Percentiles rank a stretch among this genome's conserved stretches.
phyloP scores from a whole-genome alignment of 1,284 basidiomycete species.

The Pseudozyma tsukubaensis region DNA sequence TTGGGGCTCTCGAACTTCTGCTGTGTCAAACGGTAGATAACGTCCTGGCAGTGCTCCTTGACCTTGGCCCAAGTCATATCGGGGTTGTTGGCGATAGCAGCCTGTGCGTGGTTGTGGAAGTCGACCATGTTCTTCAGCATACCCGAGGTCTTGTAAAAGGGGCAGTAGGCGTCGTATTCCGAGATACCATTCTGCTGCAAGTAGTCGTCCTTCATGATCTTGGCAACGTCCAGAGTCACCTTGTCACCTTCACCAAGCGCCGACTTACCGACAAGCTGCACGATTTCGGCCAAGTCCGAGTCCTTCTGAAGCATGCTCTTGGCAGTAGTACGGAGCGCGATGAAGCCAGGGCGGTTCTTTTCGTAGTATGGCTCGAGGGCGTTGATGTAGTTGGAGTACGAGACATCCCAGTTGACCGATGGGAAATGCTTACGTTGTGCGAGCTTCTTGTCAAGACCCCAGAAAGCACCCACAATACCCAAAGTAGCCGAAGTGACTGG shows the following conservation, averaged over 20 bases:
- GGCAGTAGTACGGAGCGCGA: conserved; percentile 87
- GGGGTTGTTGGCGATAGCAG: conserved; percentile 77
- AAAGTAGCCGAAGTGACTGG: conserved; percentile 97
- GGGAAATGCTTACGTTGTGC: conserved; percentile 98
- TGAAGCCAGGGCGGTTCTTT: conserved; percentile 85
- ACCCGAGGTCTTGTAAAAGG: conserved; percentile 80
- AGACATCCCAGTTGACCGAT: conserved; percentile 98
- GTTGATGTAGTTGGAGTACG: conserved; percentile 98
- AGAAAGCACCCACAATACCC: conserved; percentile 97
- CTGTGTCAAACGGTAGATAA: conserved; percentile 95
- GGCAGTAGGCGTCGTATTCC: conserved; percentile 96
- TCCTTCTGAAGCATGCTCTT: conserved; percentile 99
- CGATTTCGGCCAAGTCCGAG: conserved; percentile 97
- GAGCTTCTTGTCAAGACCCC: conserved; percentile 82
- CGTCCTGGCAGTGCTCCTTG: conserved; percentile 85
- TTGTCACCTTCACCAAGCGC: conserved; percentile 98
- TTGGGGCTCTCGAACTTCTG: conserved; percentile 90
- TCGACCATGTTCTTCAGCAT: conserved; percentile 96
- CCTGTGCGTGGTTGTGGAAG: conserved; percentile 91
- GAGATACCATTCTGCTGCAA: conserved; percentile 99
- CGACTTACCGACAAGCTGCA: conserved; percentile 97
- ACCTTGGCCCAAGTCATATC: conserved; percentile 93
- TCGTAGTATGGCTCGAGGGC: conserved; percentile 95
- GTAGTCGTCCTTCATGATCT: conserved; percentile 95
- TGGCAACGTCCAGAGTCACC: conserved; percentile 96